Evolutionary conservation across 2,329 filamentous ascomycete genomes (phyloP).

Genomic region (Calonectria montana): DNA sequence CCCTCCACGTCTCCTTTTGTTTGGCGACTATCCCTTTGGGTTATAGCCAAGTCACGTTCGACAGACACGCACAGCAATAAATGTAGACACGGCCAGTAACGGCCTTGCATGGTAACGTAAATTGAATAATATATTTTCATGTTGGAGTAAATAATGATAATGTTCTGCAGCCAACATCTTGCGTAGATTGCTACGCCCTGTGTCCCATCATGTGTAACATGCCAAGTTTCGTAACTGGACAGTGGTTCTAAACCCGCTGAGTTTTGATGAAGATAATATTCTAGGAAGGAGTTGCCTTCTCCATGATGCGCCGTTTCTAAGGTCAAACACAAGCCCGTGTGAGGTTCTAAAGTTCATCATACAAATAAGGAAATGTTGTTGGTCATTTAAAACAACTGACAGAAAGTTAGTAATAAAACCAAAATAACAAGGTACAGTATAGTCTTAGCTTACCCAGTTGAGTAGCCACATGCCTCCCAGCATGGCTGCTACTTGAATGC

Average conservation of each 20-base stretch:
- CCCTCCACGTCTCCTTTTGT: too few relatives aligned
- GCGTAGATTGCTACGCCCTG: conserved; percentile 8
- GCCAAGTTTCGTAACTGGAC: conserved; percentile 24
- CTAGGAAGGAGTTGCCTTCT: conserved; percentile 12
- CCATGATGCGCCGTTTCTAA: conserved; percentile 24
- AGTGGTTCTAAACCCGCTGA: conserved; percentile 18
- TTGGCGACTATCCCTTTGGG: too few relatives aligned
- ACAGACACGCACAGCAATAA: not conserved
- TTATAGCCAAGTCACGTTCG: too few relatives aligned
- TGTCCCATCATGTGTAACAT: conserved; percentile 18
- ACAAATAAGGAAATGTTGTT: conserved; percentile 7
- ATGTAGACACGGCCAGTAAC: not conserved
- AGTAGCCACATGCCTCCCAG: conserved; percentile 39
- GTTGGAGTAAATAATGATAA: conserved; percentile 4
- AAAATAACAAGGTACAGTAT: not conserved
- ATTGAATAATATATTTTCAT: conserved; percentile 2
- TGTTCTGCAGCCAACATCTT: conserved; percentile 15
- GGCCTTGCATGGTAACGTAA: not conserved
- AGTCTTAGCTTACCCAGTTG: conserved; percentile 35
- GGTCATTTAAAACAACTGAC: conserved; percentile 31
- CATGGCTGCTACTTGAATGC: conserved; percentile 28
- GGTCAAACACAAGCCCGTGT: conserved; percentile 7
- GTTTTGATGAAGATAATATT: conserved; percentile 12
- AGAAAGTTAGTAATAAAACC: too few relatives aligned
- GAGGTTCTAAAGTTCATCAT: conserved; percentile 1